Evolutionary conservation across 495 filamentous ascomycete genomes (phyloP).

Genomic region (Penicillium chermesinum): DNA sequence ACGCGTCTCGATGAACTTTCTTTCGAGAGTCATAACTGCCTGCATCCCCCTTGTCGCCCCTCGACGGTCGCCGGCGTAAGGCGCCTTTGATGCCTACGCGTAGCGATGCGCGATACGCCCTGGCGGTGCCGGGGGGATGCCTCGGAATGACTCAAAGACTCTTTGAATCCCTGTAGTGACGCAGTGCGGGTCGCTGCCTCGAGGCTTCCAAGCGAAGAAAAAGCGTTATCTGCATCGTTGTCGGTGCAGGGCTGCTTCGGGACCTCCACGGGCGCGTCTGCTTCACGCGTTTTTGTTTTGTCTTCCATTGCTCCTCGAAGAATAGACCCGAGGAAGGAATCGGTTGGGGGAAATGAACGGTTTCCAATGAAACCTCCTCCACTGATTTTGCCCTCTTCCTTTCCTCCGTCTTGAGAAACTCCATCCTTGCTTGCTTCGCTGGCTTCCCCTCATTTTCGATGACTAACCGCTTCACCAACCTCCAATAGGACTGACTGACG

Average conservation of each 20-base stretch:
- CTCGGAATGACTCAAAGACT: neutral
- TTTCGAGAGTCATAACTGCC: neutral
- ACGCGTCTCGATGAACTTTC: neutral
- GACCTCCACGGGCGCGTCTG: slow-evolving; percentile 8
- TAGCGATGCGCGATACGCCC: neutral
- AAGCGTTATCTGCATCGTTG: neutral
- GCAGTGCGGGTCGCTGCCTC: neutral
- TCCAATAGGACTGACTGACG: slow-evolving; percentile 5
- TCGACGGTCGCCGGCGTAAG: slow-evolving; percentile 32
- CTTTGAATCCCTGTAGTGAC: neutral
- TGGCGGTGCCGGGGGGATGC: neutral
- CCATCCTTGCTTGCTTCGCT: neutral
- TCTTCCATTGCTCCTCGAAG: neutral
- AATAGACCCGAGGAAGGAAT: neutral
- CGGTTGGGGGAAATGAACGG: neutral
- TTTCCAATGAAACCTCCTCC: neutral
- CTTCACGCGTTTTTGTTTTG: slow-evolving; percentile 6
- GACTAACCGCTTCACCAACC: slow-evolving; percentile 13
- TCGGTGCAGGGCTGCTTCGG: too few relatives aligned
- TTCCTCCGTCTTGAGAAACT: neutral
- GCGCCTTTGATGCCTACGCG: slow-evolving; percentile 23
- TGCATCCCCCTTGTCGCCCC: slow-evolving; percentile 13
- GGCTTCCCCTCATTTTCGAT: slow-evolving; percentile 11
- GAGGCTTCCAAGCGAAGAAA: neutral
- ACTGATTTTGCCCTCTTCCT: slow-evolving; percentile 15